Evolutionary conservation across 805 yeast species (phyloP), one percentile per base, ranked within the genome.

Genomic region (Nematodospora valgi): DNA sequence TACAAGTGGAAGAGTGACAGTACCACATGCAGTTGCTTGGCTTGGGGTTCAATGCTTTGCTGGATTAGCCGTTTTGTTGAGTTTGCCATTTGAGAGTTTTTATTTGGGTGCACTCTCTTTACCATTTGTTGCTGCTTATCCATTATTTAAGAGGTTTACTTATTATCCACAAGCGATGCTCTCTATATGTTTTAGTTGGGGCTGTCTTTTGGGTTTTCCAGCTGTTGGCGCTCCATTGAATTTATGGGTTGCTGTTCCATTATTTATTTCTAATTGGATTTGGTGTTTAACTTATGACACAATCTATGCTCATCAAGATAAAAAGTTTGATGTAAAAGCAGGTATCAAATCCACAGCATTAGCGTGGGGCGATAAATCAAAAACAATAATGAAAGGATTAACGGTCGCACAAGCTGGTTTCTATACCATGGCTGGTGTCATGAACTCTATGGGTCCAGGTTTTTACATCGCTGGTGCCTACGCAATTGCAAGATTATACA

Each of bases 251-350:
- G 89, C 89, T 78, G 63, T 76, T 3, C 86, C 96, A 0, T 64
- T 93, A 32, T 86, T 82, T 50, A 55, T 78, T 3, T 77, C 95
- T 12, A 80, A 87, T 30, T 83, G 80, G 52, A 70, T 82, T 37
- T 93, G 99, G 98, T 82, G 95, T 46, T 86, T 93, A 89, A 80
- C 81, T 34, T 93, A 93, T 60, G 99, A 93, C 58, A 87, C 98
- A 2, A 77, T 93, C 25, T 93, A 93, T 58, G 99, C 98, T 1
- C 99, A 93, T 56, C 99, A 93, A 63, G 99, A 93, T 60, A 93
- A 93, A 62, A 62, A 58, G 34, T 93, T 82, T 51, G 99, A 93
- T 60, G 64, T 86, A 35, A 70, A 74, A 39, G 97, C 95, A 0
- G 98, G 98, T 14, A 83, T 93, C 47, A 88, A 88, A 58, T 86